Conservation (phyloP, 768 basidiomycete genomes). For the Pleurotus eryngii region DNA sequence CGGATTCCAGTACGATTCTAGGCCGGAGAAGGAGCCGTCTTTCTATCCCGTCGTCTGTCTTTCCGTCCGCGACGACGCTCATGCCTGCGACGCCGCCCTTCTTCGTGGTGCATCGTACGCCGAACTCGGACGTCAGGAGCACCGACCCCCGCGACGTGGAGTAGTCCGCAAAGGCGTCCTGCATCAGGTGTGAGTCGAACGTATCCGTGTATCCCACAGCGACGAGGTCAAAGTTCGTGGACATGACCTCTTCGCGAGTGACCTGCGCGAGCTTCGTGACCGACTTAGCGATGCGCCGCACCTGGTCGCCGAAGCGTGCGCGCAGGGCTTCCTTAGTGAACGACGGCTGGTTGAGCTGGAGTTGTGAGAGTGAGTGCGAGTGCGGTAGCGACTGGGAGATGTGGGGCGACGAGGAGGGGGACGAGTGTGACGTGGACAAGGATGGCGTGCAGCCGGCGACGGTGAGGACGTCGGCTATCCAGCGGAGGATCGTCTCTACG, state of each 20-base stretch:
- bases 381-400: slow-evolving; percentile 16
- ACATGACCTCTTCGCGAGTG: slow-evolving; percentile 72
- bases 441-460: slow-evolving; percentile 56
- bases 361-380: neutral
- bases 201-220: slow-evolving; percentile 50
- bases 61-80: slow-evolving; percentile 15
- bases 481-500: slow-evolving; percentile 69
- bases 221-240: slow-evolving; percentile 70
- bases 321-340: slow-evolving; percentile 33
- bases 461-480: slow-evolving; percentile 65
- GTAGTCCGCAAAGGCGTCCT: slow-evolving; percentile 56
- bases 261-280: slow-evolving; percentile 63
- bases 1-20: slow-evolving; percentile 78
- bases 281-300: slow-evolving; percentile 62
- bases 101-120: slow-evolving; percentile 61
- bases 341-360: neutral
- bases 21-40: slow-evolving; percentile 61
- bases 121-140: slow-evolving; percentile 70
- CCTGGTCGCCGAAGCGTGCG: slow-evolving; percentile 53
- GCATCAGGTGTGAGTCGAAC: slow-evolving; percentile 37
- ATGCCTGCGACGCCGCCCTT: slow-evolving; percentile 21
- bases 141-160: slow-evolving; percentile 47
- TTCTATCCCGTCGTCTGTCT: slow-evolving; percentile 46
- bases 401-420: slow-evolving; percentile 22
- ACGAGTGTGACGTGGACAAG: slow-evolving; percentile 30